phyloP scores from a whole-genome alignment of 345 rosid species.

The Geranium rotundifolium region DNA sequence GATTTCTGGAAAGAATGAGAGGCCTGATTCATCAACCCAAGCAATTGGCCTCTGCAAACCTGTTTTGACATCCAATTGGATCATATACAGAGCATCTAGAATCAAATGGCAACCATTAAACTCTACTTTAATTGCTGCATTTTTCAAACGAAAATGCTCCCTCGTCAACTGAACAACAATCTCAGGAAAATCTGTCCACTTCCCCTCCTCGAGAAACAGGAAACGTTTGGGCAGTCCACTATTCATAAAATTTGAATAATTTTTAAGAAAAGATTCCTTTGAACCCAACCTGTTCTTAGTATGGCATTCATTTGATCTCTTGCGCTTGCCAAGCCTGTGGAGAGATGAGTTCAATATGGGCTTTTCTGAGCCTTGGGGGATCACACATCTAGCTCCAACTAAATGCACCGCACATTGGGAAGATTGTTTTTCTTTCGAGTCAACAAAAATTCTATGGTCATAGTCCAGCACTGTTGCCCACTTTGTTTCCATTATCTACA shows the following conservation, averaged over 20 bases:
- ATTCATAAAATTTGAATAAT: slow-evolving; percentile 22
- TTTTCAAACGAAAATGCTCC: slow-evolving; percentile 24
- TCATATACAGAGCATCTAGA: slow-evolving; percentile 33
- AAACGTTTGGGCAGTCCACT: slow-evolving; percentile 20
- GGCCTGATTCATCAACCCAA: slow-evolving; percentile 41
- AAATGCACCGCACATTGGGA: slow-evolving; percentile 2
- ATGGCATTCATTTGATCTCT: slow-evolving; percentile 25
- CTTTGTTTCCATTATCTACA: slow-evolving; percentile 10
- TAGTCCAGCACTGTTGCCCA: slow-evolving; percentile 10
- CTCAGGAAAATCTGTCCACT: slow-evolving; percentile 32
- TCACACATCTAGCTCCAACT: slow-evolving; percentile 5
- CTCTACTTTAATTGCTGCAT: slow-evolving; percentile 21
- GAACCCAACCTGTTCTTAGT: slow-evolving; percentile 16
- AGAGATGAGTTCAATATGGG: slow-evolving; percentile 17
- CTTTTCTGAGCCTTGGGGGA: slow-evolving; percentile 3
- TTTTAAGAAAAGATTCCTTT: slow-evolving; percentile 16
- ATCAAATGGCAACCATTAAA: slow-evolving; percentile 17
- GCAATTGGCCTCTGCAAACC: slow-evolving; percentile 26
- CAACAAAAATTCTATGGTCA: slow-evolving; percentile 1
- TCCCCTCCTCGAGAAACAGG: slow-evolving; percentile 24
- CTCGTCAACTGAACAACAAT: slow-evolving; percentile 15
- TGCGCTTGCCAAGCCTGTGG: slow-evolving; percentile 35
- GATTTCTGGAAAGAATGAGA: slow-evolving; percentile 27
- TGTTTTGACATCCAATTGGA: slow-evolving; percentile 16
- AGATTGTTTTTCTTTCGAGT: background rate